phyloP scores from a whole-genome alignment of 1,139 yeast species.

The Lodderomyces orthopsilosis region DNA sequence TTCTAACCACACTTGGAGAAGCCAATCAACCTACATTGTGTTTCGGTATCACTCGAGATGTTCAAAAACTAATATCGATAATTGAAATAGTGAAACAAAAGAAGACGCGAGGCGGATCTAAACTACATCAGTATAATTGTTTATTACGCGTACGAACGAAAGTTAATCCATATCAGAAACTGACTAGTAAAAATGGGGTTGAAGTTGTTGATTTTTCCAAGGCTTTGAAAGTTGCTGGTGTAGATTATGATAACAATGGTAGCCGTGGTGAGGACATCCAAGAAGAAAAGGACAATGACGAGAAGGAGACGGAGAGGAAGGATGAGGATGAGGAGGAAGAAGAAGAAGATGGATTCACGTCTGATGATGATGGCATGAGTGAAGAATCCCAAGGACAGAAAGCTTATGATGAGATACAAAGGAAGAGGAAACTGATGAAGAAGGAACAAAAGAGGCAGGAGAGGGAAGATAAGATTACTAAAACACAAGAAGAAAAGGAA shows the following conservation, averaged over 20 bases:
- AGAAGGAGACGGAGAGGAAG: no score
- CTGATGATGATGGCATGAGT: not conserved
- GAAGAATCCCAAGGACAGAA: conserved; percentile 3
- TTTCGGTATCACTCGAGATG: conserved; percentile 18
- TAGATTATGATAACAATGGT: not conserved
- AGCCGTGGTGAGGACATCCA: no score
- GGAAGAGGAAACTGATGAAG: conserved; percentile 1
- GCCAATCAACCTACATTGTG: conserved; percentile 15
- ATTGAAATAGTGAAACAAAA: conserved; percentile 26
- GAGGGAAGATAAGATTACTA: conserved; percentile 2
- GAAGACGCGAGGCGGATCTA: not conserved
- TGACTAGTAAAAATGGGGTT: not conserved
- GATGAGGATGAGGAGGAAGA: conserved; percentile 5
- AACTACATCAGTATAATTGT: conserved; percentile 13
- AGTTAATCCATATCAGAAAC: conserved; percentile 13
- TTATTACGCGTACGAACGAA: conserved; percentile 9
- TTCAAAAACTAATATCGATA: conserved; percentile 26
- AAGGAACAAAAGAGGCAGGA: not conserved
- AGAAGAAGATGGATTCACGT: conserved; percentile 2
- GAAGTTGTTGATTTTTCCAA: conserved; percentile 1
- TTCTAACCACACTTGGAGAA: conserved; percentile 12
- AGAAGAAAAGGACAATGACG: no score
- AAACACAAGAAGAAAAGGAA: conserved; percentile 3
- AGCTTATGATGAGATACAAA: conserved; percentile 2
- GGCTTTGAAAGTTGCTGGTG: not conserved